Base-by-base conservation (phyloP, 257 asterid genomes). In the Vinca minor region DNA sequence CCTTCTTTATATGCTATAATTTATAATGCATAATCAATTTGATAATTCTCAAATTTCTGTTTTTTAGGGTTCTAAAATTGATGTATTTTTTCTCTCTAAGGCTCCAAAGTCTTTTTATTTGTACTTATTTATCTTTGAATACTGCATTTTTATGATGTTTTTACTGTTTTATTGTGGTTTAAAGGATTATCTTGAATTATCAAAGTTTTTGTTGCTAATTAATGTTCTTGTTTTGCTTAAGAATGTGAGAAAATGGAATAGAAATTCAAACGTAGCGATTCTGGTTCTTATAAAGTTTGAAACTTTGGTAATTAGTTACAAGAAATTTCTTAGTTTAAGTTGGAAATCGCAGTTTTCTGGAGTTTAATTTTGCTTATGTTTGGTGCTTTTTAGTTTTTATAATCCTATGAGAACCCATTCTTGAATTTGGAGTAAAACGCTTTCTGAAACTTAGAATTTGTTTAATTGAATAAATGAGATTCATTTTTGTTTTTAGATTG, bases 241-340 rank as follows among this genome's bases (percentile, higher is more conserved):
- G 62, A 48, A 70, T 70, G 47, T 35, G 66, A 60, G 4, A 13
- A 56, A 11, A 62, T 41, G 47, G 7, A 2, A 28, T 8, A 15
- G 38, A 13, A 44, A 54, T 32, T 52, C 18, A 17, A n/a, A n/a
- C n/a, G n/a, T n/a, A n/a, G n/a, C n/a, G n/a, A n/a, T n/a, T n/a
- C n/a, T 55, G 52, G 23, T 52, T 49, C 32, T 14, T 50, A 56
- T 46, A 50, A 65, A 71, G 71, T 50, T 59, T 44, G 61, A 45
- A 65, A 64, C 38, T 48, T 58, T 36, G 1, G 56, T 17, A 36
- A 35, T n/a, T 14, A 23, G 15, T 17, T 25, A 11, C 5, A 65
- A 10, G 8, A 15, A 38, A 28, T 52, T 52, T 23, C 12, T 52
- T 50, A 34, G 41, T 52, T 65, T 28, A 5, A 42, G 5, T 9